Percentiles rank a stretch among this genome's conserved stretches.
Evolutionary conservation across 2,329 filamentous ascomycete genomes (phyloP).

Genomic region (Penicillium sp.): DNA sequence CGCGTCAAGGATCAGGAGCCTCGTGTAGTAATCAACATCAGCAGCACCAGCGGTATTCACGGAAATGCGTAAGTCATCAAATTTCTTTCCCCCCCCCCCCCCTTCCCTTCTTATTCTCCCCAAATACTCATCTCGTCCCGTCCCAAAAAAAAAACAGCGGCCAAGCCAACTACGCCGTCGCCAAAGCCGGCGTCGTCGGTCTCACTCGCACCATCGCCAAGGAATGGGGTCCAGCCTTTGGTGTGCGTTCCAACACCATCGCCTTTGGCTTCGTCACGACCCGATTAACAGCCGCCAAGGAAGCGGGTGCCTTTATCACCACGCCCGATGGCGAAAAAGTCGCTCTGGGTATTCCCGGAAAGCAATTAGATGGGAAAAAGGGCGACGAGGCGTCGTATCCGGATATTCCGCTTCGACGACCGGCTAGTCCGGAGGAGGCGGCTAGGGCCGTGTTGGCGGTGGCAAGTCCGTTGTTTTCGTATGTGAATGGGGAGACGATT

Average conservation of each 20-base stretch:
- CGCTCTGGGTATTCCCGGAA: slow-evolving; percentile 64
- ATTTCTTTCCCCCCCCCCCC: slow-evolving; percentile 3
- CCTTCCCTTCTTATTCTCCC: neutral
- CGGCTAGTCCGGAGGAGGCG: slow-evolving; percentile 73
- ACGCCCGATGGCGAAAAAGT: slow-evolving; percentile 71
- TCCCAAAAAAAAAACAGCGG: slow-evolving; percentile 39
- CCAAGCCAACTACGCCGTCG: slow-evolving; percentile 83
- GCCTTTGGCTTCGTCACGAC: slow-evolving; percentile 80
- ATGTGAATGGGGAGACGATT: slow-evolving; percentile 81
- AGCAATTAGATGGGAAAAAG: slow-evolving; percentile 40
- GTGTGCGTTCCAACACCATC: slow-evolving; percentile 75
- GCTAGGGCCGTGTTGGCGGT: slow-evolving; percentile 71
- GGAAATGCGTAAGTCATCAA: slow-evolving; percentile 58
- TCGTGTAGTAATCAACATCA: slow-evolving; percentile 76
- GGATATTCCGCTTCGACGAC: slow-evolving; percentile 73
- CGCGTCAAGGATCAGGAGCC: slow-evolving; percentile 76
- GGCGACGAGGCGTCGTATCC: slow-evolving; percentile 40
- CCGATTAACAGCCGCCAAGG: slow-evolving; percentile 75
- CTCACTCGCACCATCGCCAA: slow-evolving; percentile 87
- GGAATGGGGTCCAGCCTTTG: slow-evolving; percentile 81
- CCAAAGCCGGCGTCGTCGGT: slow-evolving; percentile 76
- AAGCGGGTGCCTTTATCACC: slow-evolving; percentile 71
- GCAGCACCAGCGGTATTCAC: slow-evolving; percentile 71
- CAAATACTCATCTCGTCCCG: neutral
- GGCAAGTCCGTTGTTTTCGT: slow-evolving; percentile 74